phyloP scores from a whole-genome alignment of 805 yeast genomes.

The Pachysolen tannophilus region DNA sequence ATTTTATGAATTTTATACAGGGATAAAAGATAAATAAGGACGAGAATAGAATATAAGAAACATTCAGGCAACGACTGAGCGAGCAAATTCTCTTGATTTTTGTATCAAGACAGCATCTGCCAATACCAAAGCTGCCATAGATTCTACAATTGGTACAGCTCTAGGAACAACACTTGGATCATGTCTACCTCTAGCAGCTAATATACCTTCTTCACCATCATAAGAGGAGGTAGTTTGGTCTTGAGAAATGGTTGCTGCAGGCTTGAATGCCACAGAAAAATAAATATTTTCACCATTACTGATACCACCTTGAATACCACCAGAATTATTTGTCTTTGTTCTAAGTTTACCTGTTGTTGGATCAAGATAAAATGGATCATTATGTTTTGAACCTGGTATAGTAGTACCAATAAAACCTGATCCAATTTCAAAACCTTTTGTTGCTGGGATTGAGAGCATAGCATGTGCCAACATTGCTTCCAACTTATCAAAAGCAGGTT shows the following conservation, averaged over 20 bases:
- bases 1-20: no score
- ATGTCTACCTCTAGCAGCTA: slow-evolving; percentile 96
- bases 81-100: slow-evolving; percentile 66
- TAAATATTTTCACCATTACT: slow-evolving; percentile 93
- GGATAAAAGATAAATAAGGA: no score
- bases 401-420: slow-evolving; percentile 89
- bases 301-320: slow-evolving; percentile 98
- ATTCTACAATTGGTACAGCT: slow-evolving; percentile 97
- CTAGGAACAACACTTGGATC: slow-evolving; percentile 98
- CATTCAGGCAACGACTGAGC: no score
- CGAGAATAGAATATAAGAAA: no score
- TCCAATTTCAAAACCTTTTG: slow-evolving; percentile 97
- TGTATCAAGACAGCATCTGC: slow-evolving; percentile 84
- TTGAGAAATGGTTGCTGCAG: slow-evolving; percentile 95
- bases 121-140: slow-evolving; percentile 93
- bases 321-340: slow-evolving; percentile 86
- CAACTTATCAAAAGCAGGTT: slow-evolving; percentile 93
- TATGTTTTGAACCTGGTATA: slow-evolving; percentile 90
- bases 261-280: slow-evolving; percentile 93
- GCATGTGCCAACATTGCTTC: slow-evolving; percentile 97
- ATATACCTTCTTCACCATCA: slow-evolving; percentile 78
- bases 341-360: slow-evolving; percentile 56
- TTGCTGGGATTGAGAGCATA: slow-evolving; percentile 95
- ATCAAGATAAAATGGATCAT: slow-evolving; percentile 73
- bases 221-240: slow-evolving; percentile 85